Base-by-base conservation (phyloP, 1,284 basidiomycete genomes). In the Lentinula novae-zelandiae region DNA sequence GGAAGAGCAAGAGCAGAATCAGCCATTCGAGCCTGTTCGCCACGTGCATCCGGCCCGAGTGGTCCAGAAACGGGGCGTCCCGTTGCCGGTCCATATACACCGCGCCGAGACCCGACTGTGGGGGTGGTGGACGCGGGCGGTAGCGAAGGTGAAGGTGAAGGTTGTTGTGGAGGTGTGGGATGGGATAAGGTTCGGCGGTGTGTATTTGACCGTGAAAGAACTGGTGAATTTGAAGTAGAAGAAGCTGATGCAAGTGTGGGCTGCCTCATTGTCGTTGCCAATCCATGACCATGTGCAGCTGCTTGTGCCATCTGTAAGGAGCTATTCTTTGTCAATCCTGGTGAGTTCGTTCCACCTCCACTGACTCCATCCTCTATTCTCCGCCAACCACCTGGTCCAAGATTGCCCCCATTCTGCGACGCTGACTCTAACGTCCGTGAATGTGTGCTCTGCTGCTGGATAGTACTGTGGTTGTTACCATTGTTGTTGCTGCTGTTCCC, bases 81-180 rank as follows among this genome's bases (percentile, higher is more conserved):
- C 50, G 27, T 33, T 9, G 27, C 17, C 39, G 58, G 58, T 46
- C 58, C 58, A 52, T 53, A 60, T 10, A 49, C 57, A 58, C 57
- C 56, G 51, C 51, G 13, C 53, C 53, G 53, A 54, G 53, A 15
- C 17, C 44, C 44, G 44, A 46, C 44, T 50, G 49, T 50, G 48
- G 57, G 57, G 49, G 13, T 36, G 49, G 13, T 36, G 7, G 57
- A 42, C 13, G 58, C 22, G 27, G 40, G 54, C 9, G 42, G 27
- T 3, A 42, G 15, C 20, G 38, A 42, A 42, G 53, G 53, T 9
- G 53, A 34, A 46, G 54, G 31, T n/a, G 12, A n/a, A 36, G 8
- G 12, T 34, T 42, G 58, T 6, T 44, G 49, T 12, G 36, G 27
- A n/a, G 36, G 49, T 27, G 58, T 52, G 20, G 58, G 58, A 12